Base-by-base conservation (phyloP, 2,329 filamentous ascomycete species). In the Claviceps digitariae region DNA sequence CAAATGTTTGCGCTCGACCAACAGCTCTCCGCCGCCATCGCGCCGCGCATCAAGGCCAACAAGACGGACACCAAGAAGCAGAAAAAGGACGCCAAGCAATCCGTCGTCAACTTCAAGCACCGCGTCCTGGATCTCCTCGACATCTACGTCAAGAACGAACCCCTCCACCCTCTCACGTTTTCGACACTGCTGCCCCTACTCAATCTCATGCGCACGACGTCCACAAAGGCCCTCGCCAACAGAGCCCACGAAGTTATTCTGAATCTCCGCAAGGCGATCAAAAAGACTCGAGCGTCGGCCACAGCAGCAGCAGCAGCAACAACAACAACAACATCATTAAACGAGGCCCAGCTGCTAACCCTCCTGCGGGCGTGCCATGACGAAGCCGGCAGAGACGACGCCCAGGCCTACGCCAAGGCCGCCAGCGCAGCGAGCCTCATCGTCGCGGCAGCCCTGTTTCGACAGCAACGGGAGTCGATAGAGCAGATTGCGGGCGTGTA, bases 101-200 rank as follows among this genome's bases (percentile, higher is more conserved):
- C 83, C 21, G 87, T 97, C 64, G 74, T 95, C 62, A 90, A 91
- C 69, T 95, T 98, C 77, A 98, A 98, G 74, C 87, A 88, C 67
- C 86, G 90, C 44, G 85, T 96, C 6, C 78, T 97, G 4, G 93
- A 97, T 63, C 78, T 97, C 1, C 75, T 97, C 12, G 81, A 86
- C 56, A 86, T 93, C 57, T 97, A 89, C 67, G 76, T 93, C 58
- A 90, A 87, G 66, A 84, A 86, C 60, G 84, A 93, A 68, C 79
- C 85, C 53, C 76, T 76, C 23, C 86, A 82, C 60, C 69, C 78
- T 1, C 72, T 90, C 1, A 79, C 83, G 0, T 79, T 93, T 45
- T 74, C 81, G 40, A 69, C 93, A 9, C 72, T 96, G 6, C 66
- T 90, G 8, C 90, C 91, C 0, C 74, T 96, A 0, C 74, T 95